These are phyloP conservation scores for Malus hybrid DNA, from an alignment of 331 rosid genomes.

Conservation along the genomic window DNA sequence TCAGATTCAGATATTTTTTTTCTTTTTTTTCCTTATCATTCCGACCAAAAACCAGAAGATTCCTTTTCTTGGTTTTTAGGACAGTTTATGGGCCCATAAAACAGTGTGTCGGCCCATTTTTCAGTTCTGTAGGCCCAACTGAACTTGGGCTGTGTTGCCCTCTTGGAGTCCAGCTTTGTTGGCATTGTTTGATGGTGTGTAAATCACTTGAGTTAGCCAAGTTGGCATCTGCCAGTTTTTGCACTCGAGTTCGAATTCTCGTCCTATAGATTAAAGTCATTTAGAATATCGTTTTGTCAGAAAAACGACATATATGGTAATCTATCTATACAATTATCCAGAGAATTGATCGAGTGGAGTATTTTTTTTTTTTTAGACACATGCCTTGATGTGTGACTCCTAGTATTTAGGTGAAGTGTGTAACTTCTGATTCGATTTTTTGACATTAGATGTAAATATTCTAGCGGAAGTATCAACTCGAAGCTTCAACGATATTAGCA, in stretches of 20 bases:
- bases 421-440: background rate
- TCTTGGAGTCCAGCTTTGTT: background rate
- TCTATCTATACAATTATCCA: background rate
- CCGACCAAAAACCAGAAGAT: background rate
- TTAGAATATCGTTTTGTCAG: background rate
- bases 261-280: background rate
- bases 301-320: background rate
- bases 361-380: too few species aligned
- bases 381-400: too few species aligned
- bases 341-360: too few species aligned
- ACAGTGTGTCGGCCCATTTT: background rate
- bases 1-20: background rate
- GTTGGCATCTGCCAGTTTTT: background rate
- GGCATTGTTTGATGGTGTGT: background rate
- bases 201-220: background rate
- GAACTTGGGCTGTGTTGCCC: background rate
- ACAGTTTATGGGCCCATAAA: background rate
- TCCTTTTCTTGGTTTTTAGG: background rate
- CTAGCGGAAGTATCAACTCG: background rate
- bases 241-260: background rate
- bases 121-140: background rate
- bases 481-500: slow-evolving; percentile 1
- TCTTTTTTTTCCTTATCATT: background rate
- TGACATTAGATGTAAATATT: background rate
- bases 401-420: background rate